Base-by-base conservation (phyloP, 257 asterid species). In the Phtheirospermum japonicum region DNA sequence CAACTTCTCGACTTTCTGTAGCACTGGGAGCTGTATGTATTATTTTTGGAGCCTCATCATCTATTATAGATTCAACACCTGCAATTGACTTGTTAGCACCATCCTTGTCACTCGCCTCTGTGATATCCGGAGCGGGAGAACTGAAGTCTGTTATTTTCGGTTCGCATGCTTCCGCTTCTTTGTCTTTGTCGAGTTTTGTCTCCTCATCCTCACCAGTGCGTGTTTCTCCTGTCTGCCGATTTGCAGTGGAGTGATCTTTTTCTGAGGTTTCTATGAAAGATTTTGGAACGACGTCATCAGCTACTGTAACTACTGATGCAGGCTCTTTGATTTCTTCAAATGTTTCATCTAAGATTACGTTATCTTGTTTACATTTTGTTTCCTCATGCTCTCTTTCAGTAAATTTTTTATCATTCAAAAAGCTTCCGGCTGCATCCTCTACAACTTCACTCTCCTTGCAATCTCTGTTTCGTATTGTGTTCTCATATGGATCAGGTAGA, bases 151-250 rank as follows among this genome's bases (percentile, higher is more conserved):
- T 58, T 60, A 19, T 66, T 63, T 62, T 56, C 4, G 63, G 70
- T 49, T 75, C 71, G 28, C 51, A 39, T 51, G 53, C 66, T 75
- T 81, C 83, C n/a, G n/a, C n/a, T 67, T 69, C 79, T 33, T 70
- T n/a, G n/a, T n/a, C 62, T 19, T 57, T 67, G 39, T 61, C 80
- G 37, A 57, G 10, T 65, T 31, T 68, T 57, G 59, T 55, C 61
- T 76, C 80, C 61, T 70, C 75, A 26, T 62, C 17, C n/a, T 65
- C 75, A 40, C 46, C 66, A 31, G 39, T 20, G 59, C 61, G 77
- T 48, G 45, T 23, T 60, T 58, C 61, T 45, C 39, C 70, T 31
- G 52, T 59, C 20, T 56, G 66, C 40, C 51, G 60, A 66, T 66
- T 80, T 58, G 66, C 26, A 10, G 39, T 52, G 34, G 12, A 23